A percentile compares a stretch with the other conserved stretches of the same genome.
These are phyloP conservation scores for Malus hybrid DNA, from an alignment of 331 rosid genomes.

Conservation along the genomic window DNA sequence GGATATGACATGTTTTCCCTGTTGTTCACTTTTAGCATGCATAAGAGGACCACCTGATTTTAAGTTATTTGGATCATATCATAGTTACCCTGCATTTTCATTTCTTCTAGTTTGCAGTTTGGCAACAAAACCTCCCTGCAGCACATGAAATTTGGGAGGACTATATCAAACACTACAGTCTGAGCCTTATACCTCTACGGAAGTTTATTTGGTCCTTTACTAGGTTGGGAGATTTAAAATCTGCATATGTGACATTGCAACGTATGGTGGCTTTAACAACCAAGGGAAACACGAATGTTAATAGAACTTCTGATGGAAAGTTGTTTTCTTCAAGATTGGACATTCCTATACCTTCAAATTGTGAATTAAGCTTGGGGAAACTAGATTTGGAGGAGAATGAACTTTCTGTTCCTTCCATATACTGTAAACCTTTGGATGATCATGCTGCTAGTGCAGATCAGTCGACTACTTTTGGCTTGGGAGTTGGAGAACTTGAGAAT, in stretches of 20 bases:
- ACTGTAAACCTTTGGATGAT: constrained; percentile 11
- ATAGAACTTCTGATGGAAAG: constrained; percentile 30
- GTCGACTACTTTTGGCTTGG: constrained; percentile 15
- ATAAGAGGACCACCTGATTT: too few relatives aligned
- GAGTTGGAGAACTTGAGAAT: constrained; percentile 19
- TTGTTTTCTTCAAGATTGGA: constrained; percentile 44
- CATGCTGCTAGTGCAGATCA: constrained; percentile 20
- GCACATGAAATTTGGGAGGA: constrained; percentile 66
- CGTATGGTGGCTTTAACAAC: constrained; percentile 49
- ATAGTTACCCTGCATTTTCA: constrained; percentile 4
- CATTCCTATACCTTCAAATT: constrained; percentile 62
- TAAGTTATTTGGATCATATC: not conserved
- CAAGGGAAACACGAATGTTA: constrained; percentile 28
- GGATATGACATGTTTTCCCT: not conserved
- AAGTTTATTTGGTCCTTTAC: constrained; percentile 59
- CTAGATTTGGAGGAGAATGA: constrained; percentile 28
- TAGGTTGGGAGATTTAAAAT: constrained; percentile 61
- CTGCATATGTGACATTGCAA: constrained; percentile 58
- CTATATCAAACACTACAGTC: constrained; percentile 49
- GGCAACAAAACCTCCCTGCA: constrained; percentile 56
- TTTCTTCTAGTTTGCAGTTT: constrained; percentile 72
- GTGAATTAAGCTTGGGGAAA: constrained; percentile 23
- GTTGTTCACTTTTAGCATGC: not conserved
- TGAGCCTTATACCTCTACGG: constrained; percentile 38
- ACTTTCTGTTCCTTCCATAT: constrained; percentile 17